Base-by-base conservation (phyloP, 1,284 basidiomycete species). In the Fomitopsis schrenkii region DNA sequence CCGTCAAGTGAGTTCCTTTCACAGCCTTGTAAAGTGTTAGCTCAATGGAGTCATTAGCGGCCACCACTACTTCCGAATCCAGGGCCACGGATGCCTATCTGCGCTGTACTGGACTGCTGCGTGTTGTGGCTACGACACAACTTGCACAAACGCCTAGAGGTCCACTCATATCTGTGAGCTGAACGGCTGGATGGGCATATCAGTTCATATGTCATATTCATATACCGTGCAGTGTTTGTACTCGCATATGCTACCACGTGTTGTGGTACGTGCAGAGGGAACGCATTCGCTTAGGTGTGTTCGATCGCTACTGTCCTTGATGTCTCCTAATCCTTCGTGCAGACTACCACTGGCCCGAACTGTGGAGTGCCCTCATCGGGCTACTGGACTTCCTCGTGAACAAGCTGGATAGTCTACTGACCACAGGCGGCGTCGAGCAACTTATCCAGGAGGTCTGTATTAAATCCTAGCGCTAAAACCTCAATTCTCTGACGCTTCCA, bases 111-210 rank as follows among this genome's bases (percentile, higher is more conserved):
- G 22, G 87, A 89, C 68, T 87, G 83, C 60, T 86, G 83, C 67
- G 77, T 86, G 8, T 74, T 89, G n/a, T 89, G 85, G 84, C 69
- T 88, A 30, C 80, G 85, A 22, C 87, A 90, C 66, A 88, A 87
- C 67, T 71, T 90, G 42, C 85, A 87, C 59, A 86, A 80, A 66
- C 79, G 77, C 26, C 71, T 89, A 6, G 84, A 88, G 60, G 77
- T 80, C 0, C 74, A 78, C 30, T 79, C 80, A 3, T 87, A 87
- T 64, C 71, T 77, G 87, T 86, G 66, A 55, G 83, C 72, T 6
- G 19, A 35, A 52, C 33, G 10, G 7, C 2, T 26, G n/a, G 9
- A 1, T 1, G 3, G 22, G 15, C 30, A 5, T 5, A 33, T 33
- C 30, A 8, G 30, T 12, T 45, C 6, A 55, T 17, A 17, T 36